Evolutionary conservation across 108 stramenopile species (phyloP).

Genomic region (Cyclotella kingstonii): DNA sequence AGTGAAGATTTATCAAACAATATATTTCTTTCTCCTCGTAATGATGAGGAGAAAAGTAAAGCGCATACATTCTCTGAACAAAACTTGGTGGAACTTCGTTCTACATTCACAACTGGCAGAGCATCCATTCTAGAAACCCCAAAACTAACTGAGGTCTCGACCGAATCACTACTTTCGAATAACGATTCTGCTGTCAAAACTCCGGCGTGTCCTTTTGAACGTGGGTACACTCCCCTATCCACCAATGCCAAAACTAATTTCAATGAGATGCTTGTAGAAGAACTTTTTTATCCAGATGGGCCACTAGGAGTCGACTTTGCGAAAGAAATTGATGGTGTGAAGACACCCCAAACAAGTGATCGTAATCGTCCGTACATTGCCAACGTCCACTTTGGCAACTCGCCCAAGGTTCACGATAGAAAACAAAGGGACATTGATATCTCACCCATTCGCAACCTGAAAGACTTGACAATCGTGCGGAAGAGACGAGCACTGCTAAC

Average conservation of each 20-base stretch:
- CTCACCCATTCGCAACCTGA: slow-evolving; percentile 28
- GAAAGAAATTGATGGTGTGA: slow-evolving; percentile 20
- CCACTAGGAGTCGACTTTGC: slow-evolving; percentile 27
- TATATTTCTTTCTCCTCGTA: slow-evolving; percentile 31
- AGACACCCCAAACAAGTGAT: slow-evolving; percentile 40
- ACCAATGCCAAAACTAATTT: slow-evolving; percentile 19
- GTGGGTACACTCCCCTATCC: slow-evolving; percentile 39
- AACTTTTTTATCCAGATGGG: slow-evolving; percentile 27
- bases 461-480: slow-evolving; percentile 13
- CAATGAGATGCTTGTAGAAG: slow-evolving; percentile 21
- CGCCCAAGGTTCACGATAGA: slow-evolving; percentile 7
- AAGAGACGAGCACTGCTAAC: slow-evolving; percentile 30
- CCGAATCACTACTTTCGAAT: slow-evolving; percentile 6
- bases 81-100: slow-evolving; percentile 5
- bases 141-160: slow-evolving; percentile 3
- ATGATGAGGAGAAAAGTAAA: neutral
- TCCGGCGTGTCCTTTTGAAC: slow-evolving; percentile 20
- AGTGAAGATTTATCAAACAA: slow-evolving; percentile 11
- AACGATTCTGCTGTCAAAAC: slow-evolving; percentile 24
- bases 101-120: slow-evolving; percentile 26
- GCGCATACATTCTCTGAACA: neutral
- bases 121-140: slow-evolving; percentile 39
- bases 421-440: slow-evolving; percentile 38
- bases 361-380: slow-evolving; percentile 39
- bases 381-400: slow-evolving; percentile 38